Evolutionary conservation across 257 asterid genomes (phyloP), one percentile per base, ranked within the genome.

Genomic region (Marsdenia floribunda): DNA sequence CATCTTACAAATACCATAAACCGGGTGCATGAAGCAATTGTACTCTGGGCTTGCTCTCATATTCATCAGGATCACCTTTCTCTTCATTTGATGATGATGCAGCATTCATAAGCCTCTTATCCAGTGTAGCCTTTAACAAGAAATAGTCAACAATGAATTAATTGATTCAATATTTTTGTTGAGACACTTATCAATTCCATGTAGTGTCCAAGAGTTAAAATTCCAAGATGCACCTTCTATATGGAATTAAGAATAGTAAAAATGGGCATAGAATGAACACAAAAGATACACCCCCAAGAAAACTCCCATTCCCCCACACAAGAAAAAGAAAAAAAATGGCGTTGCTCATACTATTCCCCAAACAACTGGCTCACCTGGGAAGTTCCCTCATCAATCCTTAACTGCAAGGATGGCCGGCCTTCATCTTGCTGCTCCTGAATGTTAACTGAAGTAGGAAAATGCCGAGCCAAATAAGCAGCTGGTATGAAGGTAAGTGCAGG

Each of bases 1-100:
- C 80, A 82, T 91, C 97, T 91, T 93, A 93, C 98, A 80, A 86
- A 85, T 89, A 85, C 89, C 93, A 88, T 72, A 85, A 83, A 73
- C 85, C 91, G 79, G 93, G 90, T 82, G 73, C 80, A 61, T 49
- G 86, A 79, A 81, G 86, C 72, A 85, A 77, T 84, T 84, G 90
- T 59, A 69, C 61, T 74, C 80, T 87, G 73, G 81, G 74, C 47
- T 81, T 87, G 44, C 81, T 74, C 37, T 71, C 78, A 70, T 75
- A 74, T 75, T 85, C 84, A 73, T 78, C 85, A 14, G 81, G 78
- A 81, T 77, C 83, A 77, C 65, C 78, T 78, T 74, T 75, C 60
- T 73, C 86, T 78, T 83, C 88, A 61, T 71, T 71, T 70, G 80
- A 50, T 35, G 85, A 83, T 49, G 85, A 77, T 68, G 83, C 81